A percentile compares a stretch with the other conserved stretches of the same genome.
These are phyloP conservation scores for Colletotrichum orchidophilum DNA, from an alignment of 2,329 filamentous ascomycete species.

Conservation along the genomic window DNA sequence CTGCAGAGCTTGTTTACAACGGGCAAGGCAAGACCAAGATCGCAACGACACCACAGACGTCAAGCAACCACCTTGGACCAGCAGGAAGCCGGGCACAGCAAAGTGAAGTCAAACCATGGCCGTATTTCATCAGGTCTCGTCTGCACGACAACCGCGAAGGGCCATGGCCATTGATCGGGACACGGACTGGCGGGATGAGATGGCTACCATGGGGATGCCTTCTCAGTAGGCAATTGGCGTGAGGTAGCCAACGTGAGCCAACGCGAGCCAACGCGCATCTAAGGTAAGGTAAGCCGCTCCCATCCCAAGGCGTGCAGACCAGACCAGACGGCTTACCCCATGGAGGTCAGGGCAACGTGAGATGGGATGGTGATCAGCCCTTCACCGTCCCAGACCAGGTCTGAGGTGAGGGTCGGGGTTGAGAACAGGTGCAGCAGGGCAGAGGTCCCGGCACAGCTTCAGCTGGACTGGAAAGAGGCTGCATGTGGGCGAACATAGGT, in stretches of 20 bases:
- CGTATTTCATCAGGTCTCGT: slow-evolving; percentile 6
- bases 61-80: not conserved
- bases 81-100: not conserved
- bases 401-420: slow-evolving; percentile 21
- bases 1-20: slow-evolving; percentile 22
- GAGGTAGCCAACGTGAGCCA: not conserved
- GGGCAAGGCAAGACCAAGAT: not conserved
- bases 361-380: slow-evolving; percentile 17
- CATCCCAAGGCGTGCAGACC: not conserved
- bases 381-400: not conserved
- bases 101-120: not conserved
- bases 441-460: not conserved
- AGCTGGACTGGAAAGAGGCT: not conserved
- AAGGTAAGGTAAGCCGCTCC: not conserved
- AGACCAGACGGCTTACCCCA: not conserved
- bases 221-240: not conserved
- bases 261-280: not conserved
- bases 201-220: not conserved
- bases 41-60: not conserved
- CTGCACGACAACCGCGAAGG: slow-evolving; percentile 11
- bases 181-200: slow-evolving; percentile 8
- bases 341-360: slow-evolving; percentile 8
- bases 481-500: not conserved
- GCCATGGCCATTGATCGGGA: not conserved
- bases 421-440: slow-evolving; percentile 20